Conservation (phyloP, 176 grass and related monocot genomes). For the Carex myosuroides region DNA sequence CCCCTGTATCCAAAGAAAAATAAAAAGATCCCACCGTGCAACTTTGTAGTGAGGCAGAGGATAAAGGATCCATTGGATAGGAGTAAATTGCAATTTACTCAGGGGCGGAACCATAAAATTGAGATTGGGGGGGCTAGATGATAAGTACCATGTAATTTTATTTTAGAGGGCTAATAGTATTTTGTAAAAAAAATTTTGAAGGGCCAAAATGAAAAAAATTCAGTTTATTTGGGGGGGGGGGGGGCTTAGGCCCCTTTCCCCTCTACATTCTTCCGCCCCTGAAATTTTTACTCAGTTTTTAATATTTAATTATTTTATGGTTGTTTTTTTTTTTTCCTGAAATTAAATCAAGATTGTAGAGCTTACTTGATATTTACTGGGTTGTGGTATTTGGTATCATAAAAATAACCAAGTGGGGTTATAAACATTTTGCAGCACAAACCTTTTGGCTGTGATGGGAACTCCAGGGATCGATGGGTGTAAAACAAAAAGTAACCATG, state of each 20-base stretch:
- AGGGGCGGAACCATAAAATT: too few relatives aligned
- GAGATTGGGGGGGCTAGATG: too few relatives aligned
- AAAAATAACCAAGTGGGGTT: neutral
- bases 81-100: neutral
- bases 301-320: neutral
- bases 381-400: neutral
- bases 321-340: neutral
- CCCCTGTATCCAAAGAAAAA: neutral
- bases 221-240: too few relatives aligned
- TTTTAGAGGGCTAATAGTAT: too few relatives aligned
- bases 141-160: too few relatives aligned
- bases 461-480: slow-evolving; percentile 60
- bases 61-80: neutral
- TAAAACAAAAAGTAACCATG: slow-evolving; percentile 75
- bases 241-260: too few relatives aligned
- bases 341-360: neutral
- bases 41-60: neutral
- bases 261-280: too few relatives aligned
- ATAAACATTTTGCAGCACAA: slow-evolving; percentile 47
- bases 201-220: too few relatives aligned
- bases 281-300: neutral
- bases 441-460: slow-evolving; percentile 84
- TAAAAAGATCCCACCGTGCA: neutral
- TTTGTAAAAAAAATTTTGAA: too few relatives aligned
- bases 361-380: neutral